Conservation (phyloP, 2,329 filamentous ascomycete species). For the Macroventuria anomochaeta region DNA sequence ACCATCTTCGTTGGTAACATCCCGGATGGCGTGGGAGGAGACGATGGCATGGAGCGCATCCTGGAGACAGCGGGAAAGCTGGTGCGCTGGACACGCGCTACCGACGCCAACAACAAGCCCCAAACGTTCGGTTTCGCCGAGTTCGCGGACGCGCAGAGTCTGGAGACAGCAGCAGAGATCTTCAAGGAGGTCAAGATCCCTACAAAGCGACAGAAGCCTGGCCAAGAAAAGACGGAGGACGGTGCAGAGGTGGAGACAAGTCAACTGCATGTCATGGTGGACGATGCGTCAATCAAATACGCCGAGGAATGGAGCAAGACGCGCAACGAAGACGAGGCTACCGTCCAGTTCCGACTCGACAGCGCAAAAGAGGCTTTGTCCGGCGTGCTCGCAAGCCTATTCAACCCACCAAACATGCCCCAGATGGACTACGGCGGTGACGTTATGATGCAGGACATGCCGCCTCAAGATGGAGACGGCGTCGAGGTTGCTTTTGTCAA, state of each 20-base stretch:
- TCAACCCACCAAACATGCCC: constrained; percentile 63
- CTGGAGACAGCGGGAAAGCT: constrained; percentile 78
- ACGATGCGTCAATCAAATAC: constrained; percentile 82
- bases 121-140: constrained; percentile 94
- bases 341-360: constrained; percentile 72
- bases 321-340: constrained; percentile 67
- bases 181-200: constrained; percentile 84
- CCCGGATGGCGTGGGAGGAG: constrained; percentile 76
- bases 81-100: constrained; percentile 82
- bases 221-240: constrained; percentile 52
- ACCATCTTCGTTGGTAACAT: constrained; percentile 92
- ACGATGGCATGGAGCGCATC: constrained; percentile 79
- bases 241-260: constrained; percentile 66
- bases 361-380: constrained; percentile 72
- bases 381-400: constrained; percentile 72
- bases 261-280: constrained; percentile 73
- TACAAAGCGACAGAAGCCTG: constrained; percentile 71
- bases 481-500: constrained; percentile 91
- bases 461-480: constrained; percentile 61
- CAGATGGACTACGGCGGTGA: constrained; percentile 69
- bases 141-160: constrained; percentile 88
- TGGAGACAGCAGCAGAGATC: constrained; percentile 84
- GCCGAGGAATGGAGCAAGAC: constrained; percentile 79
- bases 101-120: constrained; percentile 79
- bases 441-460: constrained; percentile 68